These are phyloP conservation scores for Fusarium acutatum DNA, from an alignment of 2,329 filamentous ascomycete species.

Conservation along the genomic window DNA sequence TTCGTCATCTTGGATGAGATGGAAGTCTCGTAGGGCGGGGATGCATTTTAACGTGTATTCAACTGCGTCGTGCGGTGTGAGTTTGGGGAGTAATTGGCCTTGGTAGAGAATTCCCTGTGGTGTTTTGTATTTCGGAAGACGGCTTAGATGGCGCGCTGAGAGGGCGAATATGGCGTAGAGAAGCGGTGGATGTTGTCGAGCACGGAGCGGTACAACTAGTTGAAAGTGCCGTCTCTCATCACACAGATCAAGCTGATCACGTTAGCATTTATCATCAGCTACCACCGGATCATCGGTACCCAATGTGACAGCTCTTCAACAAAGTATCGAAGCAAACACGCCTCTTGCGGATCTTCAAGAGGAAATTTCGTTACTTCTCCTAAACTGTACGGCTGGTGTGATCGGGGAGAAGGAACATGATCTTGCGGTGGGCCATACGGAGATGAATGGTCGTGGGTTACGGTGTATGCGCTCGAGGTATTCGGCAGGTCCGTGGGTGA, in stretches of 20 bases:
- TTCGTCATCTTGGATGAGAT: conserved; percentile 49
- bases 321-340: conserved; percentile 51
- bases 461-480: conserved; percentile 11
- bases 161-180: conserved; percentile 54
- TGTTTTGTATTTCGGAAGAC: conserved; percentile 50
- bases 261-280: background rate
- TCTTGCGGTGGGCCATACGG: conserved; percentile 11
- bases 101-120: conserved; percentile 48
- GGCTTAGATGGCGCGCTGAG: conserved; percentile 50
- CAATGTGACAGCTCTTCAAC: conserved; percentile 52
- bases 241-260: conserved; percentile 49
- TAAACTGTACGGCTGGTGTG: conserved; percentile 2
- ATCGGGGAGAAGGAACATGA: conserved; percentile 12
- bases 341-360: conserved; percentile 48
- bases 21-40: conserved; percentile 50
- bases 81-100: conserved; percentile 47
- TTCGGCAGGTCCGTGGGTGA: conserved; percentile 19
- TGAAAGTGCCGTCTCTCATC: conserved; percentile 53
- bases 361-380: conserved; percentile 40
- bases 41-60: conserved; percentile 53
- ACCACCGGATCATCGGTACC: conserved; percentile 31
- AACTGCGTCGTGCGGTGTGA: conserved; percentile 50
- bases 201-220: conserved; percentile 48
- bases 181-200: conserved; percentile 48
- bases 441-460: conserved; percentile 20